Evolutionary conservation across 202 grass and related monocot genomes (phyloP).

Genomic region (Dendrocalamus latiflorus): DNA sequence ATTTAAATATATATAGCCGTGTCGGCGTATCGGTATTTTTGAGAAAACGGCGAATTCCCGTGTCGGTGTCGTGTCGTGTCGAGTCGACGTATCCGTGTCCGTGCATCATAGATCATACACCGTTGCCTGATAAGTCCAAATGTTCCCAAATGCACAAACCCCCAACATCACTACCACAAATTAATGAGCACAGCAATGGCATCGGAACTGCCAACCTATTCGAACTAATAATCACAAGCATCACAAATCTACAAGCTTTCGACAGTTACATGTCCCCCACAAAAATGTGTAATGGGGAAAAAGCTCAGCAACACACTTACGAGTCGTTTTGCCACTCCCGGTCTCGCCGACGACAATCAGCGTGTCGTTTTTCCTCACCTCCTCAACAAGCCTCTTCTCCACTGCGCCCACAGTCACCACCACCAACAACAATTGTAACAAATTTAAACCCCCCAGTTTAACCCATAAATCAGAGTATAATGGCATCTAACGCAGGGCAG

Average conservation of each 20-base stretch:
- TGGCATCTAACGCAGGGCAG: not conserved
- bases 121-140: not conserved
- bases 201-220: not conserved
- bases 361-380: constrained; percentile 43
- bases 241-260: not conserved
- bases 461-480: not conserved
- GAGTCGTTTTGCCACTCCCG: constrained; percentile 90
- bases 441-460: too few species aligned
- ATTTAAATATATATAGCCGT: too few species aligned
- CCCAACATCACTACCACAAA: not conserved
- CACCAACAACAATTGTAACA: too few species aligned
- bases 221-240: not conserved
- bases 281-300: not conserved
- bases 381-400: constrained; percentile 72
- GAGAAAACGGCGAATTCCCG: too few species aligned
- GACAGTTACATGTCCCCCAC: not conserved
- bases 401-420: constrained; percentile 30
- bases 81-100: too few species aligned
- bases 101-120: too few species aligned
- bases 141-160: not conserved
- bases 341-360: constrained; percentile 86
- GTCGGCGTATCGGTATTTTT: too few species aligned
- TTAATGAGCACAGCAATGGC: not conserved
- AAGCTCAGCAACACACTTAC: constrained; percentile 36
- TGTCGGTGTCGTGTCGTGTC: too few species aligned